Base-by-base conservation (phyloP, 2,329 filamentous ascomycete genomes). In the Nemania bipapillata region DNA sequence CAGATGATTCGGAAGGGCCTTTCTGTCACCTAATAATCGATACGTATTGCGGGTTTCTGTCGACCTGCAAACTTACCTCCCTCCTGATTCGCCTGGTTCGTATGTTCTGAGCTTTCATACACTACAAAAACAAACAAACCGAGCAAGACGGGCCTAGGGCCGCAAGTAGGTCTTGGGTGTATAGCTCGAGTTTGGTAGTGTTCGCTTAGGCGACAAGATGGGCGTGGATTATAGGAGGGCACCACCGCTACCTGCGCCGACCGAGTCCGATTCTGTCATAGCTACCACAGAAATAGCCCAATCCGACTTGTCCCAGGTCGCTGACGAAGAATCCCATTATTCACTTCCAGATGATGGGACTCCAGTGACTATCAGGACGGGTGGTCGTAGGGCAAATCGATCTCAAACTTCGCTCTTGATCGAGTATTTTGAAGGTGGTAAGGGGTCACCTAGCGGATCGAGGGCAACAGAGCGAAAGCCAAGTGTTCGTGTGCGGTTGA, bases 371-470 rank as follows among this genome's bases (percentile, higher is more conserved):
- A 96, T 99, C 79, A 90, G 91, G 78, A 97, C 95, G 52, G 88
- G 87, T 68, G 86, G 87, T 75, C 86, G 88, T 78, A 83, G 82
- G 72, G 77, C 84, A 70, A 86, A 83, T 77, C 82, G 88, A 75
- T 97, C 93, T 53, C 94, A 97, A 83, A 97, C 94, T 42, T 96
- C 93, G 65, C 86, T 97, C 73, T 85, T 97, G 75, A 97, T 97
- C 76, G 94, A 97, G 82, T 97, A 97, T 81, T 97, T 96, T 77
- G 94, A 97, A 82, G 92, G 90, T 73, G 89, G 90, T 71, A 94
- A 92, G 79, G 83, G 84, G 71, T 79, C 81, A n/a, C 79, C 81
- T 49, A 83, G 87, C 65, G 85, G 85, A 74, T 84, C 85, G 74
- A 68, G 70, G 80, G 71, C 83, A 82, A 74, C 82, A 84, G 87